Evolutionary conservation across 768 basidiomycete genomes (phyloP), one percentile per base, ranked within the genome.

Genomic region (Mycena metata): DNA sequence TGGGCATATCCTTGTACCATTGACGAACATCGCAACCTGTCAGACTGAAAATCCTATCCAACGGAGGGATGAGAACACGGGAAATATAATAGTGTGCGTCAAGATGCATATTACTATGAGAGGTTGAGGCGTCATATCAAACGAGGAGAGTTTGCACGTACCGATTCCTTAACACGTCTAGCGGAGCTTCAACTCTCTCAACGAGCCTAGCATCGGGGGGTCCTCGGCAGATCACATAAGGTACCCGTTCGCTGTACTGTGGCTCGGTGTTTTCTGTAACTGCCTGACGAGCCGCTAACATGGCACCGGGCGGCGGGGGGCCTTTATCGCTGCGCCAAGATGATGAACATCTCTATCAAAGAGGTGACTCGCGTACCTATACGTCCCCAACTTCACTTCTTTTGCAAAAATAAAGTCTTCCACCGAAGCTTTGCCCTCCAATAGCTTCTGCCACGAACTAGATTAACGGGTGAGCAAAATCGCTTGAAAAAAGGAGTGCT

Each of bases 341-440:
- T 24, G 39, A 15, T 51, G 43, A 36, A 55, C 41, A 60, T 45
- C 33, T 30, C n/a, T n/a, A 13, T 17, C 19, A n/a, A 24, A 54
- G 51, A 30, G 35, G 10, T 45, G 5, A 30, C 26, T 54, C 19
- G 10, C 81, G 56, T 59, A 93, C 96, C 93, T 96, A 76, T 99
- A 99, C 0, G 92, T 94, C 15, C 98, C 98, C 85, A 99, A 86
- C 73, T 83, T 91, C 33, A 99, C 96, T 79, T 96, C 95, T 76
- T 97, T 97, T 0, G 97, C 91, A 71, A 98, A 96, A 41, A 96
- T 91, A 74, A 98, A 98, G 76, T 99, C 96, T 72, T 96, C 93
- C n/a, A 94, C 80, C 3, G 94, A 91, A 2, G 88, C 90, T 70
- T 87, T 90, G 66, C 94, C 90, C 64, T 94, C 90, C 50, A 96